Evolutionary conservation across 2,329 filamentous ascomycete species (phyloP), one percentile per base, ranked within the genome.

Genomic region (Trichoderma aggressivum): DNA sequence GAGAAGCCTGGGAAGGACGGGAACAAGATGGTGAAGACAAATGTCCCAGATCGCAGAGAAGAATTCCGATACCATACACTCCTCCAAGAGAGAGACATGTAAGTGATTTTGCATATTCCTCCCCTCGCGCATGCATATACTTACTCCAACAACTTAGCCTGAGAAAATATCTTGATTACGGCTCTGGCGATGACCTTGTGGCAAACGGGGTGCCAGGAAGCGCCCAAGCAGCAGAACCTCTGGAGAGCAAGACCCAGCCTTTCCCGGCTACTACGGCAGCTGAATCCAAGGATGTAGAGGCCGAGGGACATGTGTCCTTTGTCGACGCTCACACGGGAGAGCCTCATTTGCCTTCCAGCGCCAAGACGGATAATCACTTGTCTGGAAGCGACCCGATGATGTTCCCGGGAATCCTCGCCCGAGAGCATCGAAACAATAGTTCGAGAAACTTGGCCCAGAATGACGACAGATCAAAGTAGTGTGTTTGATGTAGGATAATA

Each of bases 1-100:
- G 86, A 92, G 77, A 83, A 91, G 50, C 92, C 93, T 0, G 96
- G 96, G 3, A 91, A 92, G 47, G 86, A 88, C 70, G 96, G 96
- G 16, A 99, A 99, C 75, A 91, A 91, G 74, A 96, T 98, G 87
- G 92, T 92, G 65, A 98, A 98, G 83, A 97, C 94, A 72, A 99
- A 99, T 79, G 93, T 99, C 8, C 96, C 96, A 3, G 94, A 98
- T 80, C 92, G 97, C 72, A 88, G 96, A 69, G 93, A 97, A 79
- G 92, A 93, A 62, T 99, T 97, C 79, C 87, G 96, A 70, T 90
- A 97, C 76, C 92, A 97, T 77, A 98, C 95, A 0, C 84, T 97
- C 76, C 82, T 91, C 69, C 92, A 95, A 77, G 96, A 99, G 82
- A 86, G 93, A 76, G 88, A 90, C 64, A 92, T 98, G 95, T 95